phyloP scores from a whole-genome alignment of 2,329 filamentous ascomycete genomes.

The Diaporthe citriasiana region DNA sequence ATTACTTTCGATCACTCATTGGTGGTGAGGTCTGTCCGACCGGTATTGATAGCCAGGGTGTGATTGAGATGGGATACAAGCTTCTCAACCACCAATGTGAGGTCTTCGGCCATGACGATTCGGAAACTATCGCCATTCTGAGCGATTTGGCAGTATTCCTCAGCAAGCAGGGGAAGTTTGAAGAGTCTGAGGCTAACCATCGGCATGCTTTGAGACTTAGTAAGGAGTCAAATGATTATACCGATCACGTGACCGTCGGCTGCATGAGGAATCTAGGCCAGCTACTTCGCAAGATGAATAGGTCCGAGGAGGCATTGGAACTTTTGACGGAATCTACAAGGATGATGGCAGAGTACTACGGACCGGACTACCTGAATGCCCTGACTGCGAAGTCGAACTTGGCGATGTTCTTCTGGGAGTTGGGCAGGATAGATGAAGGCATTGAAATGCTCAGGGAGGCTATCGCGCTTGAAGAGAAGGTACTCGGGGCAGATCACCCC shows the following conservation, averaged over 20 bases:
- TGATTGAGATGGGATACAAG: neutral
- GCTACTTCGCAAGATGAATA: accelerated
- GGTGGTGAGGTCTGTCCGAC: neutral
- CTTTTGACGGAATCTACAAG: neutral
- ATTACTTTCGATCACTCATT: neutral
- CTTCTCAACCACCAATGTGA: neutral
- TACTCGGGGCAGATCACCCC: neutral
- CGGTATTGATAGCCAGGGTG: neutral
- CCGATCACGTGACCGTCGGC: neutral
- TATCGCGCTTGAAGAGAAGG: neutral
- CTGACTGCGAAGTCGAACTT: neutral
- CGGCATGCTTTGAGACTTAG: neutral
- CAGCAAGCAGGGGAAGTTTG: neutral
- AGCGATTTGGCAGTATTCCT: neutral
- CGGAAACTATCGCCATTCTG: neutral
- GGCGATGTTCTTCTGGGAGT: neutral
- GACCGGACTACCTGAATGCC: neutral
- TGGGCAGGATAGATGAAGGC: neutral
- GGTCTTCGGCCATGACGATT: neutral
- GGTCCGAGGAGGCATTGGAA: neutral
- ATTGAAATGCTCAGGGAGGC: neutral
- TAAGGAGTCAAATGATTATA: neutral
- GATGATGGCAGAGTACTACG: neutral
- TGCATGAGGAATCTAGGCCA: neutral
- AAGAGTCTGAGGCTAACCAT: neutral